Base-by-base conservation (phyloP, 306 rosid genomes). In the Vigna mungo region DNA sequence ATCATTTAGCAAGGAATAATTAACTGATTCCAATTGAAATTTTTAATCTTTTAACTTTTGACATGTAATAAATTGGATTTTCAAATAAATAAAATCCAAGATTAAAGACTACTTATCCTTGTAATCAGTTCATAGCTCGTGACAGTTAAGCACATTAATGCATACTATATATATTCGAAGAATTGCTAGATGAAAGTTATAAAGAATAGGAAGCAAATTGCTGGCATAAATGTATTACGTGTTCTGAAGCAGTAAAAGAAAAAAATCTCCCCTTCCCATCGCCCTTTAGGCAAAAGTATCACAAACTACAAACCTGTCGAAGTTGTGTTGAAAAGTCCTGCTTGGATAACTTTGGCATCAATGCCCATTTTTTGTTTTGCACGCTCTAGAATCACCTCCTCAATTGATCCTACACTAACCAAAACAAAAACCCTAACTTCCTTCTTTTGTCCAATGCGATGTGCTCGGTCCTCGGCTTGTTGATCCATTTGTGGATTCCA, bases 401-500 rank as follows among this genome's bases (percentile, higher is more conserved):
- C 99, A 77, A 96, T 85, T 63, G 98, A 96, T 85, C 99, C 99
- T 77, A 96, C 99, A 72, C 97, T 96, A 73, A 96, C 97, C 93
- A 96, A 83, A 75, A 96, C 99, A 77, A 96, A 96, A 37, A 96
- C 99, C 85, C 99, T 85, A 18, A 96, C 99, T 85, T 96, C 99
- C 88, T 96, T 96, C 80, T 96, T 96, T 78, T 96, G 99, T 75
- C 99, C 99, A 56, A 96, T 96, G 18, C 98, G 97, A 86, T 96
- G 98, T 52, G 99, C 99, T 30, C 99, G 93, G 83, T 96, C 99
- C 94, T 96, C 99, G 1, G 99, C 99, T 84, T 96, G 99, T 78
- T 96, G 99, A 87, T 96, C 99, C 97, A 93, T 96, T 86, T 96
- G 98, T 11, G 99, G 99, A 71, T 96, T 96, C 99, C 99, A 96